Conservation (phyloP, 805 yeast genomes). For the Cyberlindnera subsufficiens region DNA sequence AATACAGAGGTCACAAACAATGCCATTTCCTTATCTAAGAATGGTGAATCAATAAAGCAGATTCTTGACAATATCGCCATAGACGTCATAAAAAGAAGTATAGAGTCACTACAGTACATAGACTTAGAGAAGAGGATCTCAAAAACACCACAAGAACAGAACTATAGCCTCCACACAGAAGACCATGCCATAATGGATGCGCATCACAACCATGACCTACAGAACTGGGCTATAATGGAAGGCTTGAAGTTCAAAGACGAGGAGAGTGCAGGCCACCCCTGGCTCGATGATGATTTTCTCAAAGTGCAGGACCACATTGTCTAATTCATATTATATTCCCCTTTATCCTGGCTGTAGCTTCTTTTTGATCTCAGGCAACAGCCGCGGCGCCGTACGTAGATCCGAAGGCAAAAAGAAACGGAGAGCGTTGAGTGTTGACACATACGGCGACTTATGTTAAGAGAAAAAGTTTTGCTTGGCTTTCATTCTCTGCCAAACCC, state of each 20-base stretch:
- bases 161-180: not conserved
- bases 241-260: constrained; percentile 1
- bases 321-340: too few relatives aligned
- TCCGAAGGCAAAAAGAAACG: too few relatives aligned
- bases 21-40: constrained; percentile 17
- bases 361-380: not conserved
- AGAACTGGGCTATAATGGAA: constrained; percentile 1
- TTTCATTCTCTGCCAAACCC: too few relatives aligned
- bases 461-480: too few relatives aligned
- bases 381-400: not conserved
- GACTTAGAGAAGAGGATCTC: constrained; percentile 10
- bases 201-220: too few relatives aligned
- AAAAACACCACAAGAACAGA: not conserved
- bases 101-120: constrained; percentile 16
- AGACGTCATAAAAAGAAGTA: constrained; percentile 19
- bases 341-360: too few relatives aligned
- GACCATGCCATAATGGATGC: too few relatives aligned
- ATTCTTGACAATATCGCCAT: constrained; percentile 17
- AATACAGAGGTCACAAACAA: constrained; percentile 8
- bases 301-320: constrained; percentile 1
- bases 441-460: too few relatives aligned
- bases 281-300: not conserved
- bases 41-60: constrained; percentile 20
- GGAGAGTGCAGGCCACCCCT: not conserved
- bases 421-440: too few relatives aligned